Percentiles rank a stretch among this genome's conserved stretches.
These are phyloP conservation scores for Heterobasidion parviporum DNA, from an alignment of 1,284 basidiomycete species.

Conservation along the genomic window DNA sequence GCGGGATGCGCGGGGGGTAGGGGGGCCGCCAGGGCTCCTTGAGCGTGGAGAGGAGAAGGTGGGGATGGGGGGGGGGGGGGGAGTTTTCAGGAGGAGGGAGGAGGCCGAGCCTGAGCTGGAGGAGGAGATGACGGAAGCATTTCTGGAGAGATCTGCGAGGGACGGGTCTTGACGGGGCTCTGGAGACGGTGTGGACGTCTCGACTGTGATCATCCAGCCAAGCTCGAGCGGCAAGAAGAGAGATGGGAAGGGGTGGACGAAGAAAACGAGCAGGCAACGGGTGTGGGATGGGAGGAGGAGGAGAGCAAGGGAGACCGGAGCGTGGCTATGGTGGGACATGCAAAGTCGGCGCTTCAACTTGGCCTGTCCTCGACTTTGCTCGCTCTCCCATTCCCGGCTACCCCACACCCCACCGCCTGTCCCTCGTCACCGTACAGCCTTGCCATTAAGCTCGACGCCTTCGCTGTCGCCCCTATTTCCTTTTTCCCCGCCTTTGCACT, in stretches of 20 bases:
- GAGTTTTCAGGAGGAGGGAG: conserved; percentile 30
- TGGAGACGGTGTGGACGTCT: conserved; percentile 28
- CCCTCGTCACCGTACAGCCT: too few relatives aligned
- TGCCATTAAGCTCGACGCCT: too few relatives aligned
- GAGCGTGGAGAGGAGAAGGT: conserved; percentile 62
- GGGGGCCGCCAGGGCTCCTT: conserved; percentile 40
- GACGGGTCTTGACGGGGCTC: conserved; percentile 28
- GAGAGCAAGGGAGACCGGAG: too few relatives aligned
- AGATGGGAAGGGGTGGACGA: not conserved
- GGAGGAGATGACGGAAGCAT: conserved; percentile 68
- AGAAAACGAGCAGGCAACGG: not conserved
- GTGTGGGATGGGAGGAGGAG: too few relatives aligned
- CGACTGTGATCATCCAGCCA: conserved; percentile 30
- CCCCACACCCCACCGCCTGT: too few relatives aligned
- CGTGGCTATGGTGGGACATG: too few relatives aligned
- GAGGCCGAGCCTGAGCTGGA: conserved; percentile 50
- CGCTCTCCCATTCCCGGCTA: too few relatives aligned
- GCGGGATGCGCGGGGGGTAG: conserved; percentile 32
- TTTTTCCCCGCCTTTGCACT: too few relatives aligned
- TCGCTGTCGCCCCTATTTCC: too few relatives aligned
- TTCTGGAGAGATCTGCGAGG: conserved; percentile 61
- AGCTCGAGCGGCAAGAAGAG: not conserved
- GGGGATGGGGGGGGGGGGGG: conserved; percentile 51
- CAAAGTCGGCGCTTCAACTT: too few relatives aligned
- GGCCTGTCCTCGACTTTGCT: too few relatives aligned